Evolutionary conservation across 2,329 filamentous ascomycete species (phyloP), one percentile per base, ranked within the genome.

Genomic region (Talaromyces sp.): DNA sequence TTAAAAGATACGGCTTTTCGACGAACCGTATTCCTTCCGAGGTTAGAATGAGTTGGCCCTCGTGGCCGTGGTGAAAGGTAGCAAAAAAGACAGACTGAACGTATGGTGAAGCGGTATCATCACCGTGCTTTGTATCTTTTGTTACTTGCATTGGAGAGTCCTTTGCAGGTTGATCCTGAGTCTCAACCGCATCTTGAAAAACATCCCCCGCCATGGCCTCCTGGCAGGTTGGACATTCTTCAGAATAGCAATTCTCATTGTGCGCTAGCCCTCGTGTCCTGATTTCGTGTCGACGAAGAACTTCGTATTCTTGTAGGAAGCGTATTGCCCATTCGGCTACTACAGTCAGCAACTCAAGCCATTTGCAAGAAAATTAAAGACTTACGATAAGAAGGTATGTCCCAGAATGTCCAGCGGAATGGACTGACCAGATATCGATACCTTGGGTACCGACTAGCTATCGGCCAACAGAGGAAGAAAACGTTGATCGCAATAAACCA

Each of bases 351-450:
- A 25, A 25, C 15, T 11, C 8, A 25, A 25, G 4, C 22, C 22
- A 15, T 15, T 6, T 51, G 5, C 13, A 29, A 29, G 13, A 17
- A 17, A 47, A 25, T 5, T 6, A 25, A 22, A 61, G 29, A 49
- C 67, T 40, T 64, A 68, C 67, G 31, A 51, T 79, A 70, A 5
- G 76, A 78, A 2, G 78, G 78, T 31, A 79, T 76, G 54, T 75
- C 75, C 77, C 77, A 79, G 49, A 78, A 74, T 4, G 74, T 68
- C 73, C 75, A 79, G 54, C 73, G 72, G 27, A 78, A 68, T 1
- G 74, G 74, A 45, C 73, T 74, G 29, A 78, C 72, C 3, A 78
- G 66, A 58, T 74, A 72, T 31, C 78, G 68, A 66, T 78, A 79
- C 54, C 74, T 72, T 1, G 78, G 78, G 63, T 75, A 74, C 31